These are phyloP conservation scores for Ascocoryne sarcoides DNA, from an alignment of 2,329 filamentous ascomycete genomes.

Conservation along the genomic window DNA sequence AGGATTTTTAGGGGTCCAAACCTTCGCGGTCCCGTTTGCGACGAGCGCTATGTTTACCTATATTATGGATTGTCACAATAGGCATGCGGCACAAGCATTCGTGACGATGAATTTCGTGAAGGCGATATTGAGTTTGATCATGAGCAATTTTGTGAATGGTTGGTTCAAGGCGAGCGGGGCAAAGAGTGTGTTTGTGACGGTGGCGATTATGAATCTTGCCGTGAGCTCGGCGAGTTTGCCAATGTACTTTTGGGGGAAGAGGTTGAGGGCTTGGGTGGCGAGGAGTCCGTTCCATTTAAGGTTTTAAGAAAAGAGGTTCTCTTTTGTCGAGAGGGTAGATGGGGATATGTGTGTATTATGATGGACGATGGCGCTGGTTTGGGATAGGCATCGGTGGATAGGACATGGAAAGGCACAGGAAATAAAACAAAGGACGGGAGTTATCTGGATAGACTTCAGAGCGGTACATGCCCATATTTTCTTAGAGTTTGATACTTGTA, in stretches of 20 bases:
- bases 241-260: slow-evolving; percentile 25
- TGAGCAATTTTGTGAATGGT: slow-evolving; percentile 19
- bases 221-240: slow-evolving; percentile 19
- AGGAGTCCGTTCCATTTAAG: neutral
- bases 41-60: slow-evolving; percentile 32
- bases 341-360: neutral
- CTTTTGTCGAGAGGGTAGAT: neutral
- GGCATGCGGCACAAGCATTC: slow-evolving; percentile 33
- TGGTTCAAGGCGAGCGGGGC: slow-evolving; percentile 23
- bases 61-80: slow-evolving; percentile 33
- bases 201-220: slow-evolving; percentile 10
- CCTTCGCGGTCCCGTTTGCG: slow-evolving; percentile 30
- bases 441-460: too few species aligned
- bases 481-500: too few species aligned
- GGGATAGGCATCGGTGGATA: too few species aligned
- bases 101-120: slow-evolving; percentile 34
- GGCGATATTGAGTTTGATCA: slow-evolving; percentile 30
- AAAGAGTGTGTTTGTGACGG: slow-evolving; percentile 15
- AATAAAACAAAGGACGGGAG: too few species aligned
- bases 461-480: too few species aligned
- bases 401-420: too few species aligned
- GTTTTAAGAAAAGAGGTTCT: neutral
- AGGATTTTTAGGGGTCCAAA: slow-evolving; percentile 4
- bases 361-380: neutral
- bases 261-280: slow-evolving; percentile 21